Evolutionary conservation across 2,329 filamentous ascomycete species (phyloP).

Genomic region (Conoideocrella luteorostrata): DNA sequence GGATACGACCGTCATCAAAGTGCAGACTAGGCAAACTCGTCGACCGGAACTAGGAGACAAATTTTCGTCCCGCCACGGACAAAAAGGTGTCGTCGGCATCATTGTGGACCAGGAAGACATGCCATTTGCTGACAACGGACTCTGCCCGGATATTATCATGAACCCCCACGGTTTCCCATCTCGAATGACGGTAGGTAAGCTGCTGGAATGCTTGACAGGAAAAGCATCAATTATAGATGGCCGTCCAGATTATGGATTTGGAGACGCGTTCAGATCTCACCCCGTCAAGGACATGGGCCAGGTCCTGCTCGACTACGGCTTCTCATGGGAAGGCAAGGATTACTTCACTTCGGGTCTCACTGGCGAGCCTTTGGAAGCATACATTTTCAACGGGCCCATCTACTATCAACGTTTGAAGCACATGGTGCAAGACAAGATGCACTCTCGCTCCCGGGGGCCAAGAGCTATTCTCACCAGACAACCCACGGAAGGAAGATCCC

Average conservation of each 20-base stretch:
- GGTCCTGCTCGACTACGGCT: conserved; percentile 79
- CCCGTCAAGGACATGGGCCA: conserved; percentile 84
- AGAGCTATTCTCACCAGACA: conserved; percentile 89
- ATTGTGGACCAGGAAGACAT: conserved; percentile 96
- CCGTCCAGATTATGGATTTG: conserved; percentile 76
- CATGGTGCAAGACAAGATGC: conserved; percentile 99
- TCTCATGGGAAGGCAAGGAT: conserved; percentile 95
- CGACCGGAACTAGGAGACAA: conserved; percentile 95
- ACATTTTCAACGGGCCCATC: conserved; percentile 97
- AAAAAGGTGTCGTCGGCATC: conserved; percentile 95
- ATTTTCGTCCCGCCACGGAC: conserved; percentile 95
- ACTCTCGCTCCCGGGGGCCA: conserved; percentile 84
- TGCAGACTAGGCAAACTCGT: conserved; percentile 92
- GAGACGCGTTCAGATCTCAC: conserved; percentile 75
- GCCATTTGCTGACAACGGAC: conserved; percentile 85
- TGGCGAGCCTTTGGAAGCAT: conserved; percentile 86
- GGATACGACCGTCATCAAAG: conserved; percentile 82
- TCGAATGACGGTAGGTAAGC: conserved; percentile 98
- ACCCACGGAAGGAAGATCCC: conserved; percentile 89
- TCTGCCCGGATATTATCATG: conserved; percentile 99
- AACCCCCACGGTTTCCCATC: conserved; percentile 99
- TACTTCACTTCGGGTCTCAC: conserved; percentile 94
- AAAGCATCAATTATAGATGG: conserved; percentile 88
- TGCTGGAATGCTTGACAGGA: conserved; percentile 89
- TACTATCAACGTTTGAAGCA: conserved; percentile 99